Evolutionary conservation across 192 early-diverging fungal genomes (phyloP).

Genomic region (Oehlia diaphana): DNA sequence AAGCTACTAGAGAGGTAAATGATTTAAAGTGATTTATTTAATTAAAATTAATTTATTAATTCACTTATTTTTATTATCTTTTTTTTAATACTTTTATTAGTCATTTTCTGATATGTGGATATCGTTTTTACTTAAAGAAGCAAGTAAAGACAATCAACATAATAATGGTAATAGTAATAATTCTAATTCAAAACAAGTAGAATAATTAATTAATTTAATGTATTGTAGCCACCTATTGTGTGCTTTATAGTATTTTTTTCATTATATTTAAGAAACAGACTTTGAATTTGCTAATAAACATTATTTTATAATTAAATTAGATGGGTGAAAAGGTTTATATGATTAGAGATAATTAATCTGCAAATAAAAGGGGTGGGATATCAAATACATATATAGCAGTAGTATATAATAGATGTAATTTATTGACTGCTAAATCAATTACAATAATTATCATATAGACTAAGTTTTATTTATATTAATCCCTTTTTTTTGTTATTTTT

Average conservation of each 20-base stretch:
- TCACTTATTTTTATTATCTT: constrained; percentile 21
- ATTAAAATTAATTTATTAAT: constrained; percentile 1
- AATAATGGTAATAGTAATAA: background rate
- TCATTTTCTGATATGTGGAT: constrained; percentile 83
- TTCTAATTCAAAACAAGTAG: background rate
- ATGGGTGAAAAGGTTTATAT: too few relatives aligned
- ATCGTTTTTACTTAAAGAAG: constrained; percentile 74
- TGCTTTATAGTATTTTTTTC: background rate
- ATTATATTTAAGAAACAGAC: background rate
- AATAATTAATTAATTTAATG: background rate
- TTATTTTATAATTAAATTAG: too few relatives aligned
- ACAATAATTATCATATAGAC: too few relatives aligned
- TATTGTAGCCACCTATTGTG: background rate
- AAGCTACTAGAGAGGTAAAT: constrained; percentile 31
- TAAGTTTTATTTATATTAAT: too few relatives aligned
- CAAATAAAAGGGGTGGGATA: too few relatives aligned
- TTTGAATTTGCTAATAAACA: too few relatives aligned
- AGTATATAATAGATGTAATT: too few relatives aligned
- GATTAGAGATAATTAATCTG: too few relatives aligned
- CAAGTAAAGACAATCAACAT: constrained; percentile 39
- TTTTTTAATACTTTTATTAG: constrained; percentile 29
- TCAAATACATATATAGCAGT: too few relatives aligned
- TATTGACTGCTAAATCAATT: too few relatives aligned
- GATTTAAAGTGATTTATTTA: background rate
- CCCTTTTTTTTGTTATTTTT: too few relatives aligned